Percentiles rank a stretch among this genome's conserved stretches.
Conservation (phyloP, 2,329 filamentous ascomycete genomes). For the Juglanconis oblonga region DNA sequence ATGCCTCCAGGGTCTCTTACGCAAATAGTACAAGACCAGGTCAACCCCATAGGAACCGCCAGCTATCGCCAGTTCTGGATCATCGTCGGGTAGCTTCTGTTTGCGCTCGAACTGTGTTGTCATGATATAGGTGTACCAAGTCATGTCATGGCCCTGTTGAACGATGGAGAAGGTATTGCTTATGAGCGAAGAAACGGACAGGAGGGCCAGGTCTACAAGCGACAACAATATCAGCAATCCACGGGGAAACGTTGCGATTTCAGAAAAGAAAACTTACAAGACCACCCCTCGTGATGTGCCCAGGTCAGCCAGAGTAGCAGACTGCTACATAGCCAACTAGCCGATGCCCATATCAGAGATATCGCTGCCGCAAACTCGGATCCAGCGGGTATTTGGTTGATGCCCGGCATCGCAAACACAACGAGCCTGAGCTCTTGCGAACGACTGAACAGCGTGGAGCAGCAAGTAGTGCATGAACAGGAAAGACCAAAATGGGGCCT, state of each 20-base stretch:
- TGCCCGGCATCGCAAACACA: constrained; percentile 15
- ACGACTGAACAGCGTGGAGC: not conserved
- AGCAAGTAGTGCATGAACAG: not conserved
- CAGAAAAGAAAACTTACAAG: constrained; percentile 21
- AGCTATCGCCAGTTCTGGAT: constrained; percentile 22
- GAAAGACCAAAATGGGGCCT: not conserved
- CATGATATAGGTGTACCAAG: constrained; percentile 19
- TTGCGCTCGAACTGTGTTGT: constrained; percentile 20
- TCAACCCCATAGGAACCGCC: constrained; percentile 25
- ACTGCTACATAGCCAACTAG: constrained; percentile 16
- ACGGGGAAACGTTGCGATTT: not conserved
- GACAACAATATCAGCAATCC: not conserved
- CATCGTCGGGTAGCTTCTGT: constrained; percentile 17
- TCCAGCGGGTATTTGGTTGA: constrained; percentile 18
- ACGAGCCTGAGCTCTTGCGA: constrained; percentile 7
- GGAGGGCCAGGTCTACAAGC: constrained; percentile 22
- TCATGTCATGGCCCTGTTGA: constrained; percentile 24
- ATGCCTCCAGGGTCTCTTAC: constrained; percentile 11
- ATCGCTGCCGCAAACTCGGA: constrained; percentile 14
- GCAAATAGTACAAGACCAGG: constrained; percentile 25
- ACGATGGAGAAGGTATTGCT: constrained; percentile 24
- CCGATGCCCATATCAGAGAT: constrained; percentile 12
- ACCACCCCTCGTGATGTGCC: constrained; percentile 23
- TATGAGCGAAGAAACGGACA: constrained; percentile 22
- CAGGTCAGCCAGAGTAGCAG: constrained; percentile 25